phyloP scores from a whole-genome alignment of 768 basidiomycete species.

The Suillus americanus region DNA sequence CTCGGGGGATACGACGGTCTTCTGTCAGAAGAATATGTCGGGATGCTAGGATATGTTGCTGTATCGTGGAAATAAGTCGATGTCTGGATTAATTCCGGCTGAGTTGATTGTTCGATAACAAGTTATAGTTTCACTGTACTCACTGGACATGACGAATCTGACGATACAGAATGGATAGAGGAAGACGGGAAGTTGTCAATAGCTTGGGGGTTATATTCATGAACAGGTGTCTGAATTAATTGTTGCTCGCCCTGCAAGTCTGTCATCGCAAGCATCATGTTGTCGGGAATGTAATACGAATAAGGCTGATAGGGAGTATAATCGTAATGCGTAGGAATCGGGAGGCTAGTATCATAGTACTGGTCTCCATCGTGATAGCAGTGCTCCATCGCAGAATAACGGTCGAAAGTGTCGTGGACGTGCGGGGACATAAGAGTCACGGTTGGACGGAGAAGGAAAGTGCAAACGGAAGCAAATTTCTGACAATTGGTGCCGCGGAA shows the following conservation, averaged over 20 bases:
- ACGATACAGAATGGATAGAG: conserved; percentile 13
- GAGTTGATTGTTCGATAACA: not conserved
- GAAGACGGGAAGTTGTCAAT: conserved; percentile 14
- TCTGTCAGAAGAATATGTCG: conserved; percentile 17
- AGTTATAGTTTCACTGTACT: conserved; percentile 6
- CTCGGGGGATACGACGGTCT: conserved; percentile 21
- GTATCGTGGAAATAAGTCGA: conserved; percentile 10
- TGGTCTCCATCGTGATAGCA: conserved; percentile 18
- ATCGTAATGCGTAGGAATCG: conserved; percentile 12
- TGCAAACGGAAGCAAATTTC: conserved; percentile 21
- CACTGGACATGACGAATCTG: conserved; percentile 11
- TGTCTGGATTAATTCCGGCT: not conserved
- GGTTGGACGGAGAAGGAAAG: conserved; percentile 13
- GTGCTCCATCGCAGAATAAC: conserved; percentile 9
- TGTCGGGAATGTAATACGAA: conserved; percentile 27
- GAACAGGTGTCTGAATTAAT: conserved; percentile 25
- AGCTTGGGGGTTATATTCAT: conserved; percentile 17
- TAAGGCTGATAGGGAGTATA: conserved; percentile 13
- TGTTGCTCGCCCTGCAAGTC: conserved; percentile 25
- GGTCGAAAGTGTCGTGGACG: conserved; percentile 24
- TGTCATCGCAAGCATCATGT: conserved; percentile 26
- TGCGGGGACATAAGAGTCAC: conserved; percentile 23
- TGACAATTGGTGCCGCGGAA: conserved; percentile 7
- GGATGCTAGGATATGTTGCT: conserved; percentile 11
- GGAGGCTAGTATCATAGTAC: conserved; percentile 21